A percentile compares a stretch with the other conserved stretches of the same genome.
Evolutionary conservation across 176 grass and related monocot species (phyloP).

Genomic region (Hyparrhenia diplandra): DNA sequence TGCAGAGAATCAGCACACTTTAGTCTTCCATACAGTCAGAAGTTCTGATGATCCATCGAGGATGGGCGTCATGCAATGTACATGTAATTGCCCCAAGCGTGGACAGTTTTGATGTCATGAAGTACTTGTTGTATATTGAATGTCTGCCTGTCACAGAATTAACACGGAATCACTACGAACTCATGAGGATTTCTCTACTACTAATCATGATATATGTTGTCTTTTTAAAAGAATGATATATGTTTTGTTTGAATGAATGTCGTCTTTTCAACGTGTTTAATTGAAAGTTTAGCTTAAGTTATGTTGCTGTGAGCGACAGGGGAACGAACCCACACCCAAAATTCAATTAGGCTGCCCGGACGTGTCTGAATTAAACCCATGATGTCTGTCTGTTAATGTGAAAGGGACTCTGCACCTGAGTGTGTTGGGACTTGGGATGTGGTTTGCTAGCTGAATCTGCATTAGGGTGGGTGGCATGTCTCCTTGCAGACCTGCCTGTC

Average conservation of each 20-base stretch:
- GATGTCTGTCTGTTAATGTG: neutral
- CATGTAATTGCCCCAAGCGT: neutral
- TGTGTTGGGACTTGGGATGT: slow-evolving; percentile 23
- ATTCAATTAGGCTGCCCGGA: neutral
- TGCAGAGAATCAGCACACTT: no score
- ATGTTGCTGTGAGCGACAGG: no score
- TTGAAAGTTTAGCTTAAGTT: no score
- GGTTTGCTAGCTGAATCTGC: neutral
- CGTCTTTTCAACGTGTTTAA: no score
- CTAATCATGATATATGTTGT: no score
- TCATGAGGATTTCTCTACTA: no score
- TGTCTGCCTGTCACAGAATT: no score
- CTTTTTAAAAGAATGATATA: no score
- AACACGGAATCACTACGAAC: no score
- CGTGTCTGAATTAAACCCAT: neutral
- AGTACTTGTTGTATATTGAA: neutral
- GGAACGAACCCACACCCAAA: no score
- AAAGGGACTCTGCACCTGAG: slow-evolving; percentile 15
- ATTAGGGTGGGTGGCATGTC: neutral
- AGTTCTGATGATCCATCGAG: neutral
- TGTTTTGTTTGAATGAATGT: no score
- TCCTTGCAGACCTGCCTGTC: neutral
- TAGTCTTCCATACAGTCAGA: neutral
- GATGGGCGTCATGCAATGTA: neutral
- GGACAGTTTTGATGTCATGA: neutral